phyloP scores from a whole-genome alignment of 2,329 filamentous ascomycete genomes.

The Phaeosphaeriaceae sp. region DNA sequence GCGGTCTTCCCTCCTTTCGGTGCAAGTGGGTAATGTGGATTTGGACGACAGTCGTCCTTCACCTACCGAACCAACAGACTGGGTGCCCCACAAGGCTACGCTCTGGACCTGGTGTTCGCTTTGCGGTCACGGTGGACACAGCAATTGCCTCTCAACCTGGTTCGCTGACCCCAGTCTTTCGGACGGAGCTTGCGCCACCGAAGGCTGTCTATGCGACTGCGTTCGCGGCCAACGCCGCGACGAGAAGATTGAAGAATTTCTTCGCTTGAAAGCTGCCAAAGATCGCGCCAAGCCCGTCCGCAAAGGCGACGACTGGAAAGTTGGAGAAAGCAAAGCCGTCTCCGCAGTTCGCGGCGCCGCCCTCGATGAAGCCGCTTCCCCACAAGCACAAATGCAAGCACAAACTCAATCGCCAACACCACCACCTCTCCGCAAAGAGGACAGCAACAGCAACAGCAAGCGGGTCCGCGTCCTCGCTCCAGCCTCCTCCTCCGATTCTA shows the following conservation, averaged over 20 bases:
- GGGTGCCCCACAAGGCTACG: constrained; percentile 35
- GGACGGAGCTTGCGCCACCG: constrained; percentile 65
- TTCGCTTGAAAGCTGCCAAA: constrained; percentile 42
- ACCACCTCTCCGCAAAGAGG: constrained; percentile 19
- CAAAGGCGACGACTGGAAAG: constrained; percentile 53
- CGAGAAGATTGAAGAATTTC: constrained; percentile 38
- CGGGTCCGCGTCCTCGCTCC: constrained; percentile 42
- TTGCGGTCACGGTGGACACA: constrained; percentile 69
- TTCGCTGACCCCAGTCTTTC: constrained; percentile 55
- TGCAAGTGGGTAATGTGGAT: constrained; percentile 10
- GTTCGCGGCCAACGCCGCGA: constrained; percentile 55
- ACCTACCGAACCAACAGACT: constrained; percentile 30
- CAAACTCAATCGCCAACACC: constrained; percentile 12
- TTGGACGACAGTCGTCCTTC: constrained; percentile 25
- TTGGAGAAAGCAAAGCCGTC: constrained; percentile 54
- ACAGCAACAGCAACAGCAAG: constrained; percentile 20
- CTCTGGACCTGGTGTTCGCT: constrained; percentile 67
- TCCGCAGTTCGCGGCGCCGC: constrained; percentile 45
- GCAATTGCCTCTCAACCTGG: constrained; percentile 65
- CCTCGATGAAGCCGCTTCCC: constrained; percentile 30
- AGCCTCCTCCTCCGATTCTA: constrained; percentile 3
- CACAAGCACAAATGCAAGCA: constrained; percentile 15
- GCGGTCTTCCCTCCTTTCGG: constrained; percentile 33
- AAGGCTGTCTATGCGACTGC: constrained; percentile 68
- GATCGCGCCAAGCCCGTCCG: constrained; percentile 44